Evolutionary conservation across 805 yeast genomes (phyloP), one percentile per base, ranked within the genome.

Genomic region (Cyberlindnera suaveolens): DNA sequence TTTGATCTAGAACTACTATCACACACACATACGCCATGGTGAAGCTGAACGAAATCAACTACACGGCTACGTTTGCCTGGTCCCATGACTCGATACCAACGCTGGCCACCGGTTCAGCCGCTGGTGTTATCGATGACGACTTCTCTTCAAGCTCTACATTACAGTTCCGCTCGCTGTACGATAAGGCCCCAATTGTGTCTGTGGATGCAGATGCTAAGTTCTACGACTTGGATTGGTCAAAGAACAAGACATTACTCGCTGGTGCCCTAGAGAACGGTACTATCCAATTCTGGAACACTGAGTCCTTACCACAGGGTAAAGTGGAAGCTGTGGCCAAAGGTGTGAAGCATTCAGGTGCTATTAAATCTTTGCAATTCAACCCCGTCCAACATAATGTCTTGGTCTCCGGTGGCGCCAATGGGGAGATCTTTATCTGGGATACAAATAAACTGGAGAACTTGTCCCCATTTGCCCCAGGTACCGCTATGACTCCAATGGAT

Each of bases 31-130:
- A 23, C 15, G 23, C 34, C 14, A 54, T 83, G 90, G 91, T 88
- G 55, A 88, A 87, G 66, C 73, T 93, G 53, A 78, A 80, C 63
- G 96, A 90, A 65, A 79, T 87, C 58, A 72, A 78, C 49, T 75
- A 88, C 54, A 86, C 96, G 13, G 90, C 96, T 41, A 82, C 96
- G n/a, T 88, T 93, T 67, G 95, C 98, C 36, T 91, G 98, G 97
- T 86, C 96, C 37, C 77, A 81, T 51, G 85, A 78, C 52, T 62
- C 63, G 41, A 66, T 80, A 48, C 97, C 97, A 15, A 65, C 77
- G 42, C 61, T 93, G 51, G 97, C 89, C 18, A 78, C 96, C 2
- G 99, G 96, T 18, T 85, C 96, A 0, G 85, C 87, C n/a, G 90
- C 98, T 0, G 98, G 98, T 7, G 95, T 96, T 13, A 84, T 93